Evolutionary conservation across 176 grass and related monocot species (phyloP).

Genomic region (Ananas comosus): DNA sequence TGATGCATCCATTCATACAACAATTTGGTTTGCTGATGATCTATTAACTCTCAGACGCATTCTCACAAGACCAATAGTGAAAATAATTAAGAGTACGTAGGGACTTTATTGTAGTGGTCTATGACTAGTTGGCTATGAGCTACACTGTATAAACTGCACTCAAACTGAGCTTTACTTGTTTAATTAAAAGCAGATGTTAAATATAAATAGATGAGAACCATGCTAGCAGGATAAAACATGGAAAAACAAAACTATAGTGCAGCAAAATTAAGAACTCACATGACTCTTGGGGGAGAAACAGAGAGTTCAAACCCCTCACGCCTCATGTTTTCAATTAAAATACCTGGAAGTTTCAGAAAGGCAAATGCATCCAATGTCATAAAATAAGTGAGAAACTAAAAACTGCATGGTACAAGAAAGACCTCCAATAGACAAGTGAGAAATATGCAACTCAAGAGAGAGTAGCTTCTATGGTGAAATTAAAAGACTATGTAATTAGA

Average conservation of each 20-base stretch:
- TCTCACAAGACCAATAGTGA: too few species aligned
- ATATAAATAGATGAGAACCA: background rate
- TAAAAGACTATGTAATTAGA: slow-evolving; percentile 13
- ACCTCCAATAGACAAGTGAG: background rate
- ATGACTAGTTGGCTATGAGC: too few species aligned
- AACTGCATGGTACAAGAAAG: background rate
- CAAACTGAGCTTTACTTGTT: too few species aligned
- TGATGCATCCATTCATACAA: too few species aligned
- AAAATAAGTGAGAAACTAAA: background rate
- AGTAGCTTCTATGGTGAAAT: background rate
- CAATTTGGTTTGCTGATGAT: too few species aligned
- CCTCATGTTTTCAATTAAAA: slow-evolving; percentile 98
- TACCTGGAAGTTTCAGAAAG: slow-evolving; percentile 47
- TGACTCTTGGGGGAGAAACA: slow-evolving; percentile 93
- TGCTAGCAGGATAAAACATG: background rate
- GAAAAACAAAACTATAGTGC: background rate
- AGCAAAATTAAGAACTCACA: slow-evolving; percentile 38
- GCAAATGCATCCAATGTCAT: background rate
- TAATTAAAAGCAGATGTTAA: too few species aligned
- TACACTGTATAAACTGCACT: too few species aligned
- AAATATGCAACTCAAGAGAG: background rate
- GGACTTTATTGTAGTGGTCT: too few species aligned
- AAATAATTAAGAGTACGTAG: too few species aligned
- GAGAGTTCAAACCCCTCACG: slow-evolving; percentile 99
- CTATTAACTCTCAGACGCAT: too few species aligned